Evolutionary conservation across 345 rosid species (phyloP).

Genomic region (Chamaenerion angustifolium): DNA sequence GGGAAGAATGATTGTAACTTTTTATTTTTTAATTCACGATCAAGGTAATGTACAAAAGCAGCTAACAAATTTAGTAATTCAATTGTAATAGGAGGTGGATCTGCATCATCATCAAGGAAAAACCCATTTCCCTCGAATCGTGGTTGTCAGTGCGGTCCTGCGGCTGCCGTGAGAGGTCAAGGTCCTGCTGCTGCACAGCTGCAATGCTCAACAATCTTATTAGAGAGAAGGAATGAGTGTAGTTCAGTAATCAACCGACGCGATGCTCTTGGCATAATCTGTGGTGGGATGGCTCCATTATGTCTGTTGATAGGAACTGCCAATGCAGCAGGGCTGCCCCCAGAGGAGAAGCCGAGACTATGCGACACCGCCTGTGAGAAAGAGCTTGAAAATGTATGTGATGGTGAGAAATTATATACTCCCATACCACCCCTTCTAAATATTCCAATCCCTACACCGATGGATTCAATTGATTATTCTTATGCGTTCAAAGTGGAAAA

Average conservation of each 20-base stretch:
- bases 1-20: conserved; percentile 10
- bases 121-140: too few species aligned
- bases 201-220: too few species aligned
- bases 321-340: conserved; percentile 74
- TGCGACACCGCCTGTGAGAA: conserved; percentile 72
- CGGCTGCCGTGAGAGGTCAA: too few species aligned
- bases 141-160: too few species aligned
- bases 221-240: conserved; percentile 9
- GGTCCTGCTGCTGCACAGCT: too few species aligned
- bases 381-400: conserved; percentile 88
- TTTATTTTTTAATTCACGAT: too few species aligned
- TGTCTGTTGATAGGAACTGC: conserved; percentile 19
- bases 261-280: conserved; percentile 37
- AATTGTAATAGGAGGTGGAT: too few species aligned
- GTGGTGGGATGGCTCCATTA: conserved; percentile 32
- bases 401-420: conserved; percentile 77
- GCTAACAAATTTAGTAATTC: too few species aligned
- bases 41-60: too few species aligned
- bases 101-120: too few species aligned
- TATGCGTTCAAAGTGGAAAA: not conserved
- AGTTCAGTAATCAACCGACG: conserved; percentile 29
- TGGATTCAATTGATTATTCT: not conserved
- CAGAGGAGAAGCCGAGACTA: conserved; percentile 59
- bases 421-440: conserved; percentile 15
- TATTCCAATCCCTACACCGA: too few species aligned